Conservation (phyloP, 495 filamentous ascomycete genomes). For the Trichocladium uniseriatum region DNA sequence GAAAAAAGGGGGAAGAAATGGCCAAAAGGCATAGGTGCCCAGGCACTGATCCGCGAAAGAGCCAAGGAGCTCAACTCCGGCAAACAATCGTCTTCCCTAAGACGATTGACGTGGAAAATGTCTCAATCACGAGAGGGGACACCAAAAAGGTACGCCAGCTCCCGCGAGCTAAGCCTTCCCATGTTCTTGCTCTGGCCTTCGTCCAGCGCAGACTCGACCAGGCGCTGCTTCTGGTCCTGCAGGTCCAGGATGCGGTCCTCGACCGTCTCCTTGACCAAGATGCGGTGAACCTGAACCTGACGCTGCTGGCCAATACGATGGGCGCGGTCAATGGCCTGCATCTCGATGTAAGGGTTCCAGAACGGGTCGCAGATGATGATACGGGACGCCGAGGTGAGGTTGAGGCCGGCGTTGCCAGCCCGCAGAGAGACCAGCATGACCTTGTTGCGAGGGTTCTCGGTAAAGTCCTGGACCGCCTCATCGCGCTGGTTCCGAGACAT, state of each 20-base stretch:
- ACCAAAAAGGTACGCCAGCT: conserved; percentile 62
- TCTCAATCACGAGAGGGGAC: background rate
- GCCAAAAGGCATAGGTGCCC: too few relatives aligned
- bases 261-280: conserved; percentile 69
- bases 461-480: conserved; percentile 63
- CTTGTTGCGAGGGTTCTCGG: conserved; percentile 51
- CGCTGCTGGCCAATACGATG: conserved; percentile 80
- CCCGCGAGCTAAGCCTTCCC: conserved; percentile 48
- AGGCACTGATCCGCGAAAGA: too few relatives aligned
- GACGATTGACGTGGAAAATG: background rate
- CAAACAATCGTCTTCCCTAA: too few relatives aligned
- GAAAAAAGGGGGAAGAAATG: background rate
- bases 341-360: conserved; percentile 94
- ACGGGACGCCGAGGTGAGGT: conserved; percentile 75
- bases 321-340: conserved; percentile 88
- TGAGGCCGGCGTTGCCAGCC: conserved; percentile 85
- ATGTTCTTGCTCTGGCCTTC: conserved; percentile 61
- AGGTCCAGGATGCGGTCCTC: conserved; percentile 82
- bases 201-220: conserved; percentile 76
- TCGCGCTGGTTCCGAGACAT: conserved; percentile 66
- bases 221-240: conserved; percentile 72
- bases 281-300: conserved; percentile 68
- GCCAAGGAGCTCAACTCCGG: too few relatives aligned
- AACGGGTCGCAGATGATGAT: conserved; percentile 93
- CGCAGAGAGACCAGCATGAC: conserved; percentile 85